Conservation (phyloP, 441 rosid species). For the Populus hybrid region DNA sequence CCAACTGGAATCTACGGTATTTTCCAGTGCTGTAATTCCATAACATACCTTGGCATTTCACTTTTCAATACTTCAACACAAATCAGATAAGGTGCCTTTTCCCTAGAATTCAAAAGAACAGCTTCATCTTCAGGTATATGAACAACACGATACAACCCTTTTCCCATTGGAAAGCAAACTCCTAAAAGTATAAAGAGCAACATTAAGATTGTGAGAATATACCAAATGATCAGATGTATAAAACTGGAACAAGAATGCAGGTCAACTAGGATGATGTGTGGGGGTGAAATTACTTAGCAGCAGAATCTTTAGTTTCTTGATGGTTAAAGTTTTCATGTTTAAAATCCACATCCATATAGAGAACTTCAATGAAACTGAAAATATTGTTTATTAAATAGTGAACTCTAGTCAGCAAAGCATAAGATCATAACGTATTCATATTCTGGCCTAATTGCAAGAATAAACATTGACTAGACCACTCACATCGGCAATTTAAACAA, state of each 20-base stretch:
- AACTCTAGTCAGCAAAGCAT: neutral
- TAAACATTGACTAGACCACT: neutral
- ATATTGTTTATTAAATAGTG: neutral
- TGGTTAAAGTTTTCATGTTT: neutral
- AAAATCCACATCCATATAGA: neutral
- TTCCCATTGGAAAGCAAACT: constrained; percentile 98
- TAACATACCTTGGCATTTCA: constrained; percentile 67
- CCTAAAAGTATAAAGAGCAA: constrained; percentile 46
- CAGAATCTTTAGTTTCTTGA: neutral
- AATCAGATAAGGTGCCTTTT: constrained; percentile 96
- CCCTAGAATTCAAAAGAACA: constrained; percentile 95
- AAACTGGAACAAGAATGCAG: neutral
- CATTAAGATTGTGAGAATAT: constrained; percentile 20
- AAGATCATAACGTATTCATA: neutral
- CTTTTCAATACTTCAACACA: constrained; percentile 87
- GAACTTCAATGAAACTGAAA: neutral
- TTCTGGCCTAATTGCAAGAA: neutral
- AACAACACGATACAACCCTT: constrained; percentile 88
- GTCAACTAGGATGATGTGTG: neutral
- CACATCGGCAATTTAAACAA: neutral
- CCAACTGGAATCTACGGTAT: neutral
- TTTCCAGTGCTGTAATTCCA: neutral
- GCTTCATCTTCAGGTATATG: constrained; percentile 99
- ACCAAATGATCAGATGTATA: constrained; percentile 4
- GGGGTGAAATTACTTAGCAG: neutral